Conservation (phyloP, 1,284 basidiomycete species). For the Ganoderma boninense region DNA sequence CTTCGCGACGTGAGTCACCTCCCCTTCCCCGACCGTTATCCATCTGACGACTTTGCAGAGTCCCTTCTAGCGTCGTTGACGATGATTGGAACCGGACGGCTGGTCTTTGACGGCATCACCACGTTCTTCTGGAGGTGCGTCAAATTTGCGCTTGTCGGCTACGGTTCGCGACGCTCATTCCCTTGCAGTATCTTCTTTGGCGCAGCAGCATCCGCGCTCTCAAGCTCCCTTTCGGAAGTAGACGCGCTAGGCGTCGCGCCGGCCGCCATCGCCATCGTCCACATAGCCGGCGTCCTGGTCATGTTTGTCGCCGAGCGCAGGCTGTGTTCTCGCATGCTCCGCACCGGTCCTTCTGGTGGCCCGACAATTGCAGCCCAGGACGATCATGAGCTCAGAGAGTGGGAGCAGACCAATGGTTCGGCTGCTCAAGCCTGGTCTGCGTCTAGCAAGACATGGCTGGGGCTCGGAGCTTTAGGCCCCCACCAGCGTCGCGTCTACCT, state of each 20-base stretch:
- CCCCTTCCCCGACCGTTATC: neutral
- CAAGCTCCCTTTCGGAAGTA: too few species aligned
- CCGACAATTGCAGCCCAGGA: neutral
- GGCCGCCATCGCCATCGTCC: neutral
- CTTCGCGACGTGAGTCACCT: neutral
- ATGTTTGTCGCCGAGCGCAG: neutral
- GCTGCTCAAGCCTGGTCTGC: neutral
- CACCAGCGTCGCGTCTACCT: conserved; percentile 1
- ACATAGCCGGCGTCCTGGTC: neutral
- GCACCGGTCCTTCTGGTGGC: neutral
- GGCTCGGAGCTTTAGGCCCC: neutral
- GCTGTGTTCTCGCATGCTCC: neutral
- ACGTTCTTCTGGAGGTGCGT: neutral
- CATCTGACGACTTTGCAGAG: neutral
- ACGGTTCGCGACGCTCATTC: neutral
- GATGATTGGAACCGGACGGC: neutral
- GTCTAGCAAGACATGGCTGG: neutral
- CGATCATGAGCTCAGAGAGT: too few species aligned
- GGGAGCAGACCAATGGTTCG: too few species aligned
- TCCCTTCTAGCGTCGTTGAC: neutral
- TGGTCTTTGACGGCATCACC: neutral
- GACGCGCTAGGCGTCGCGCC: too few species aligned
- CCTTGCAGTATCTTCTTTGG: neutral
- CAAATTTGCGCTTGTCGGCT: accelerated
- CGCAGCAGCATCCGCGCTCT: too few species aligned